phyloP scores from a whole-genome alignment of 2,329 filamentous ascomycete species.

The Colletotrichum gigasporum region DNA sequence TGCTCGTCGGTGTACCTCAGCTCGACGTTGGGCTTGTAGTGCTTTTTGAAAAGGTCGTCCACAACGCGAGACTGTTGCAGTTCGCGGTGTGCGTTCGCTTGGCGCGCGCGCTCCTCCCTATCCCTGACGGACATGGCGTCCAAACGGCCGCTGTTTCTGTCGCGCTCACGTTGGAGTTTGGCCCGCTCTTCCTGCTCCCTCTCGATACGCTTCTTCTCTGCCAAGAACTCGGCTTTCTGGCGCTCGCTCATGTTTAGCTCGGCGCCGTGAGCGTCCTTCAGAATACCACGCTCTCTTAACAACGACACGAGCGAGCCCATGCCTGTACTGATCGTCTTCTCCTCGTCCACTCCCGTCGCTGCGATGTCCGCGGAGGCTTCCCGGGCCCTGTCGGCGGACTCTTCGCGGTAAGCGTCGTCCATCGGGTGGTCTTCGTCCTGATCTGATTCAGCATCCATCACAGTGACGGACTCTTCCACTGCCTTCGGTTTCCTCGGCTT shows the following conservation, averaged over 20 bases:
- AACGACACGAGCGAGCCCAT: slow-evolving; percentile 85
- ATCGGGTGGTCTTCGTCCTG: slow-evolving; percentile 46
- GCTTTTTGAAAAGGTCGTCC: slow-evolving; percentile 84
- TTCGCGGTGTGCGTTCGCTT: slow-evolving; percentile 89
- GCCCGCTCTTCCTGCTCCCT: slow-evolving; percentile 83
- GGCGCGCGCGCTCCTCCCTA: slow-evolving; percentile 86
- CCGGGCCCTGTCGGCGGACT: slow-evolving; percentile 47
- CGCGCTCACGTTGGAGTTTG: slow-evolving; percentile 84
- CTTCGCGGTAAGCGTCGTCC: slow-evolving; percentile 32
- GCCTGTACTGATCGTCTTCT: slow-evolving; percentile 81
- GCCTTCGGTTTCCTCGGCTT: slow-evolving; percentile 58
- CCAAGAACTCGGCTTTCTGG: slow-evolving; percentile 80
- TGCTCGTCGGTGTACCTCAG: slow-evolving; percentile 91
- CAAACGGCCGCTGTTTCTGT: slow-evolving; percentile 81
- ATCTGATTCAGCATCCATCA: slow-evolving; percentile 55
- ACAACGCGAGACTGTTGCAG: slow-evolving; percentile 83
- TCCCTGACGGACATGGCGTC: slow-evolving; percentile 93
- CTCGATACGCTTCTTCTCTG: slow-evolving; percentile 77
- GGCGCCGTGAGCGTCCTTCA: slow-evolving; percentile 71
- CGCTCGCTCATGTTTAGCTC: slow-evolving; percentile 74
- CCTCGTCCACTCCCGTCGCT: slow-evolving; percentile 82
- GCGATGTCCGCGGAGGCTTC: slow-evolving; percentile 62
- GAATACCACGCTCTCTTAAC: slow-evolving; percentile 84
- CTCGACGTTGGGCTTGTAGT: slow-evolving; percentile 91
- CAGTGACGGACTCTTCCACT: slow-evolving; percentile 49